A percentile compares a stretch with the other conserved stretches of the same genome.
Conservation (phyloP, 2,329 filamentous ascomycete species). For the Cercospora sp. region DNA sequence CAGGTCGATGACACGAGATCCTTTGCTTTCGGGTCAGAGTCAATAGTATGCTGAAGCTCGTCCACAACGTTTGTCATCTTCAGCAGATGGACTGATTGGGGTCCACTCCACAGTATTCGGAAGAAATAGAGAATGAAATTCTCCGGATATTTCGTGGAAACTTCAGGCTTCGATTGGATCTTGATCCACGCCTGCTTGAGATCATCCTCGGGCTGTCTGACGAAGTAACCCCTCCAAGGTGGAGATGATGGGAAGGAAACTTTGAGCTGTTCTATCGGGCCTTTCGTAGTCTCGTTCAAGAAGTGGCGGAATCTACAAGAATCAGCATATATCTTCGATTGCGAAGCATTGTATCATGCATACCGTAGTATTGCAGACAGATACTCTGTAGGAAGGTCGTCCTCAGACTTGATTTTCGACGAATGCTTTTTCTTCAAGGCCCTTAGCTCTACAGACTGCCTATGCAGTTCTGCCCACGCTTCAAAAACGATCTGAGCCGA, state of each 20-base stretch:
- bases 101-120: constrained; percentile 37
- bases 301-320: neutral
- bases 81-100: constrained; percentile 16
- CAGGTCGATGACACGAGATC: constrained; percentile 15
- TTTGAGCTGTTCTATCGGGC: neutral
- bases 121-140: constrained; percentile 5
- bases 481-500: too few relatives aligned
- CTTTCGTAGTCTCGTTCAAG: neutral
- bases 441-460: neutral
- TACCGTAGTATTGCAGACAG: neutral
- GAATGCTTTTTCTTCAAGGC: neutral
- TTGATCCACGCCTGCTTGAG: neutral
- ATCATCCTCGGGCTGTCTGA: neutral
- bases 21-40: constrained; percentile 17
- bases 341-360: neutral
- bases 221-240: neutral
- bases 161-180: neutral
- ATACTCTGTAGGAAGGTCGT: neutral
- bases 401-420: neutral
- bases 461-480: neutral
- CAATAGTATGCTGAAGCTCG: constrained; percentile 51
- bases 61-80: constrained; percentile 47
- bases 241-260: neutral
- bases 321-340: neutral
- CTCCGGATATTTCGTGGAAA: neutral